Base-by-base conservation (phyloP, 805 yeast species). In the Cyberlindnera petersonii region DNA sequence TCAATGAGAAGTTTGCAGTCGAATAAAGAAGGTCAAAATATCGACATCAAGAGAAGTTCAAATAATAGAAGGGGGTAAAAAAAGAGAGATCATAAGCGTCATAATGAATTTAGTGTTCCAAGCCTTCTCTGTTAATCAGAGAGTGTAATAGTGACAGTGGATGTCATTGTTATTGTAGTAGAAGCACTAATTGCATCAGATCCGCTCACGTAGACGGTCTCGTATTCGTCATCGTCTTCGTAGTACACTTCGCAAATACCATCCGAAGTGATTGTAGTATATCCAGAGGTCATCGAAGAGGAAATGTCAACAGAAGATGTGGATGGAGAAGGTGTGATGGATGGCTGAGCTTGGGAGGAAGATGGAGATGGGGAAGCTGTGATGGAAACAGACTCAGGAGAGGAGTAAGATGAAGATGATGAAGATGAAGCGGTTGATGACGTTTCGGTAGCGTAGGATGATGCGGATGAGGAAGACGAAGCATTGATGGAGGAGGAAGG, bases 231-330 rank as follows among this genome's bases (percentile, higher is more conserved):
- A 22, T 43, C 48, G 39, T 53, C 55, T 22, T 53, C 53, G 36
- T 49, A 50, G 46, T 55, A 55, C 13, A 56, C 42, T 15, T 52
- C 53, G 45, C 60, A 56, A 15, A 53, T 52, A 41, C 59, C 59
- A 33, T 46, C 50, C 5, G 39, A 23, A 9, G 46, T 38, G 15
- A 46, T 31, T 4, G 59, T 55, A 9, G 57, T 43, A 43, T 50
- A 55, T 16, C 35, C 40, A 35, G 51, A 27, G 39, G 30, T 10
- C 37, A 22, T 28, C 18, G 37, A 23, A 33, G 31, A 27, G 43
- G 31, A 18, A 36, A 26, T 15, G 30, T 34, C 39, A 21, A 42
- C 17, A 19, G 49, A 28, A 3, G 37, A 18, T 15, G 46, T 20
- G 20, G 44, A 24, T 18, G 47, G 30, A 19, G 45, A 24, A 7